Conservation (phyloP, 169 alveolate species). For the Perkinsus chesapeaki region DNA sequence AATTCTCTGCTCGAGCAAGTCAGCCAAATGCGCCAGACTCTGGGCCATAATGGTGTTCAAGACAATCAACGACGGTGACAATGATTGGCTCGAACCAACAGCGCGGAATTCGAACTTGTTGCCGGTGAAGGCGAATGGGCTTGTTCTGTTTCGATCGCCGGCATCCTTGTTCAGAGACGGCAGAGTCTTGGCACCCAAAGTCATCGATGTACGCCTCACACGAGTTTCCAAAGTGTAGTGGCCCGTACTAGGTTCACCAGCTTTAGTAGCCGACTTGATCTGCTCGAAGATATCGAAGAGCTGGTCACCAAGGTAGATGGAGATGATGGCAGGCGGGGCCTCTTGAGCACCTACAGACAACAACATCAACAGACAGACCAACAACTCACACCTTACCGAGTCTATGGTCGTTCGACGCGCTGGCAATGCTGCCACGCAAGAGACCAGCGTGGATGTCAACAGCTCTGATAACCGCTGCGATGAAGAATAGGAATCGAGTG, state of each 20-base stretch:
- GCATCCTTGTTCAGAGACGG: not conserved
- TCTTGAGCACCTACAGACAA: not conserved
- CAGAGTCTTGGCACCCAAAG: not conserved
- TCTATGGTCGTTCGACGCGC: not conserved
- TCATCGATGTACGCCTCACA: not conserved
- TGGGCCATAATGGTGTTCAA: not conserved
- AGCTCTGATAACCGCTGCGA: not conserved
- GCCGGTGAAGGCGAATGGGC: not conserved
- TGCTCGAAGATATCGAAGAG: not conserved
- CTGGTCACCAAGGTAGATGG: not conserved
- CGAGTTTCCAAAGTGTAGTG: not conserved
- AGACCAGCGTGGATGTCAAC: not conserved
- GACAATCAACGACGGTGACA: not conserved
- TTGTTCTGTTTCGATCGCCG: not conserved
- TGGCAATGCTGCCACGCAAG: not conserved
- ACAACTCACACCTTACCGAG: not conserved
- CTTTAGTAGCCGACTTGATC: not conserved
- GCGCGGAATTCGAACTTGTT: not conserved
- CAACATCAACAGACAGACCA: not conserved
- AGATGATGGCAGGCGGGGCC: not conserved
- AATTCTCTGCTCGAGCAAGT: not conserved
- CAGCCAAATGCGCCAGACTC: not conserved
- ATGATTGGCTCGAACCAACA: not conserved
- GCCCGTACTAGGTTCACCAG: not conserved
- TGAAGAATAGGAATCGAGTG: not conserved